Conservation (phyloP, 2,329 filamentous ascomycete genomes). For the Botrytis paeoniae region DNA sequence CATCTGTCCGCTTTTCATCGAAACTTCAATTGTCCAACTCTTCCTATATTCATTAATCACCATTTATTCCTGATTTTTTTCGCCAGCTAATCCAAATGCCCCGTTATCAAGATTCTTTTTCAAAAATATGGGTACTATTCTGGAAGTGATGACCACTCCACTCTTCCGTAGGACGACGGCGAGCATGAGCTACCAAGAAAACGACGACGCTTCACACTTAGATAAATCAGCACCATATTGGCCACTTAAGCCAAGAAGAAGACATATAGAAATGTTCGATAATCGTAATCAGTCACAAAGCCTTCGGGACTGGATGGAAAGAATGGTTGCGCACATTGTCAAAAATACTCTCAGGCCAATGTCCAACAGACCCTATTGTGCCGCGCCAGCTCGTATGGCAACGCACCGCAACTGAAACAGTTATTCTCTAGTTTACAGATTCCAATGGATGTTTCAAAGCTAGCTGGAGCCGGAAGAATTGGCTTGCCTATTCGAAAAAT, state of each 20-base stretch:
- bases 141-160: background rate
- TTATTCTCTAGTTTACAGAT: conserved; percentile 82
- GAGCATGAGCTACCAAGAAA: background rate
- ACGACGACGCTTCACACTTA: background rate
- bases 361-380: too few species aligned
- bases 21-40: background rate
- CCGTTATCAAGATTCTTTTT: background rate
- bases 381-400: conserved; percentile 50
- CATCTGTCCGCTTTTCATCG: background rate
- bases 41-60: background rate
- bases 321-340: background rate
- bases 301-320: background rate
- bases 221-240: background rate
- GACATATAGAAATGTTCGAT: background rate
- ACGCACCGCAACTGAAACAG: conserved; percentile 69
- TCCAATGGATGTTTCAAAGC: conserved; percentile 27
- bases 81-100: background rate
- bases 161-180: background rate
- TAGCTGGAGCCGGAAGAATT: too few species aligned
- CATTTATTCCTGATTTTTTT: background rate
- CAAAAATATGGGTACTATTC: fast-evolving
- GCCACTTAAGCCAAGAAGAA: too few species aligned
- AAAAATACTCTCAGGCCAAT: too few species aligned
- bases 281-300: background rate
- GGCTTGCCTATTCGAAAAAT: too few species aligned